Evolutionary conservation across 2,329 filamentous ascomycete genomes (phyloP).

Genomic region (Colletotrichum falcatum): DNA sequence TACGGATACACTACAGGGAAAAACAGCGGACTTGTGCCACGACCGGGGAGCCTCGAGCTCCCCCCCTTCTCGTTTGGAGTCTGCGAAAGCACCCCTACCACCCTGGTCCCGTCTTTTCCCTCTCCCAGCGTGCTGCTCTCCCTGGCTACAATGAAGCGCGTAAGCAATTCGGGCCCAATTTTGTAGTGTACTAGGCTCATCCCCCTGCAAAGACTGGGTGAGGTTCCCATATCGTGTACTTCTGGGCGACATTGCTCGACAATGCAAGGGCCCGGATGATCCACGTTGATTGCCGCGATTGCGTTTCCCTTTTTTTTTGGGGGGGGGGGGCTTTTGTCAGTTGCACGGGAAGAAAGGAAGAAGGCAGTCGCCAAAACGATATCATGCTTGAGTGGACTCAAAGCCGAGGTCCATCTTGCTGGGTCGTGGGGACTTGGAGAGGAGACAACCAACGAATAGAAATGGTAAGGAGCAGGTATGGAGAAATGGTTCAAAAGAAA

Average conservation of each 20-base stretch:
- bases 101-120: background rate
- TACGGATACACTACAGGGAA: constrained; percentile 42
- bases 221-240: constrained; percentile 11
- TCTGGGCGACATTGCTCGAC: constrained; percentile 16
- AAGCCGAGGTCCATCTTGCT: constrained; percentile 6
- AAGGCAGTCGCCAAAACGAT: constrained; percentile 10
- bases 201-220: constrained; percentile 13
- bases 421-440: constrained; percentile 8
- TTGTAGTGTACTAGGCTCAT: constrained; percentile 11
- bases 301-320: background rate
- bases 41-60: constrained; percentile 2
- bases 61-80: constrained; percentile 5
- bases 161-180: background rate
- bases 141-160: constrained; percentile 11
- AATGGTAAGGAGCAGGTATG: background rate
- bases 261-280: constrained; percentile 33
- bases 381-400: background rate
- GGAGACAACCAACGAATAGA: constrained; percentile 4
- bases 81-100: background rate
- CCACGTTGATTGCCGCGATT: constrained; percentile 18
- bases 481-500: constrained; percentile 9
- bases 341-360: constrained; percentile 1
- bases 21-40: constrained; percentile 30
- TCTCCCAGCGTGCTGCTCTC: constrained; percentile 4
- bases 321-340: background rate